Percentiles rank a stretch among this genome's conserved stretches.
Evolutionary conservation across 306 rosid species (phyloP).

Genomic region (Mucuna pruriens): DNA sequence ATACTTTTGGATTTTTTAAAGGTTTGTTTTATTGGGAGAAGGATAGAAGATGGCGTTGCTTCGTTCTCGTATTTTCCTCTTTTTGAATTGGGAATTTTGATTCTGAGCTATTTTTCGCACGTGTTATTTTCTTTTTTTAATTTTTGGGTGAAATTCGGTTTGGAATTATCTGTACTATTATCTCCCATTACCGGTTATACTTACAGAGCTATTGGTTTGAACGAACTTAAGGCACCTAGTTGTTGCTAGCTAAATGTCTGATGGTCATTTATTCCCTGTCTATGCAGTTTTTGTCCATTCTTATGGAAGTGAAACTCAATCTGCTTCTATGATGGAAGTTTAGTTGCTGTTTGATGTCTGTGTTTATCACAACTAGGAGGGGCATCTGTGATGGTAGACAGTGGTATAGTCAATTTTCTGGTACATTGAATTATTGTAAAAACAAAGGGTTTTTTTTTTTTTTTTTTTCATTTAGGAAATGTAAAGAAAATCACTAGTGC

Average conservation of each 20-base stretch:
- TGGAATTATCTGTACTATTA: background rate
- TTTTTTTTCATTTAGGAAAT: background rate
- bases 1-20: background rate
- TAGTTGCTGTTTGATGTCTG: background rate
- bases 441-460: background rate
- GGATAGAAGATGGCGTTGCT: background rate
- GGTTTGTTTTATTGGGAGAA: background rate
- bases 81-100: background rate
- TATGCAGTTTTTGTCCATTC: background rate
- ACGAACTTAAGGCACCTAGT: background rate
- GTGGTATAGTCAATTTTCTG: background rate
- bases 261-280: constrained; percentile 4
- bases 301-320: background rate
- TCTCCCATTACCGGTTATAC: background rate
- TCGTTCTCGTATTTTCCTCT: background rate
- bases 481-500: background rate
- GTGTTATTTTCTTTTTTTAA: background rate
- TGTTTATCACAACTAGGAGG: background rate
- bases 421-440: background rate
- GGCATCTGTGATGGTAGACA: background rate
- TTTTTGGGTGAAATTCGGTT: background rate
- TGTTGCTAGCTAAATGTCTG: background rate
- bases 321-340: background rate
- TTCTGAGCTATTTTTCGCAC: background rate
- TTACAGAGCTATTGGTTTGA: background rate